These are phyloP conservation scores for Trichoderma sp. DNA, from an alignment of 2,329 filamentous ascomycete genomes.

Conservation along the genomic window DNA sequence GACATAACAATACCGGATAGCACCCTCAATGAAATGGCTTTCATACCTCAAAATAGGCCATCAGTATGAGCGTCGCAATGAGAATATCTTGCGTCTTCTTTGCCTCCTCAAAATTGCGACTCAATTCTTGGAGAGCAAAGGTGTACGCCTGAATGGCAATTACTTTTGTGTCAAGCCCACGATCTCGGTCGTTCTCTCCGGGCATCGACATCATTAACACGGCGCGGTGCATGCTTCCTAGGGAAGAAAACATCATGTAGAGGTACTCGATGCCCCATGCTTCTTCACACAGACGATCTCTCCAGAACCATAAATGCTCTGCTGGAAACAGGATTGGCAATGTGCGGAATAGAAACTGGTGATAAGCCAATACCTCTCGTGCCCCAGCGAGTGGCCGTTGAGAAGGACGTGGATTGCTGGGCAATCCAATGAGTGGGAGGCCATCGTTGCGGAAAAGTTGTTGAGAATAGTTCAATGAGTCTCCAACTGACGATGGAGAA, in stretches of 20 bases:
- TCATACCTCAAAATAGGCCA: neutral
- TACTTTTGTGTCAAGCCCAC: neutral
- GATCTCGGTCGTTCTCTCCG: neutral
- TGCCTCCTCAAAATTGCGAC: neutral
- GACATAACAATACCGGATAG: neutral
- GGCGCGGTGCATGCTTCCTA: constrained; percentile 7
- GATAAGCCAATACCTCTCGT: constrained; percentile 11
- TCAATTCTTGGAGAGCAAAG: neutral
- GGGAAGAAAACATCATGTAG: constrained; percentile 5
- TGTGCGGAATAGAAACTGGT: constrained; percentile 14
- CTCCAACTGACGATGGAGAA: neutral
- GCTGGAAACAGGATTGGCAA: neutral
- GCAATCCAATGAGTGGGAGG: constrained; percentile 5
- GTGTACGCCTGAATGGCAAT: neutral
- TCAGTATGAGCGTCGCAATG: neutral
- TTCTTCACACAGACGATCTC: constrained; percentile 8
- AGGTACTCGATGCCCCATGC: constrained; percentile 12
- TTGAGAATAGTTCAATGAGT: neutral
- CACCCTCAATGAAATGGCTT: no score
- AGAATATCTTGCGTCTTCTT: neutral
- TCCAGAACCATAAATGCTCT: constrained; percentile 8
- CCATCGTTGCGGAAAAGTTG: constrained; percentile 4
- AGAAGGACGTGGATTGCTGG: constrained; percentile 7
- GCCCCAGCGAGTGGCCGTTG: neutral
- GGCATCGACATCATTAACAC: neutral